These are phyloP conservation scores for Aquilaria malaccensis DNA, from an alignment of 345 rosid species.

Conservation along the genomic window DNA sequence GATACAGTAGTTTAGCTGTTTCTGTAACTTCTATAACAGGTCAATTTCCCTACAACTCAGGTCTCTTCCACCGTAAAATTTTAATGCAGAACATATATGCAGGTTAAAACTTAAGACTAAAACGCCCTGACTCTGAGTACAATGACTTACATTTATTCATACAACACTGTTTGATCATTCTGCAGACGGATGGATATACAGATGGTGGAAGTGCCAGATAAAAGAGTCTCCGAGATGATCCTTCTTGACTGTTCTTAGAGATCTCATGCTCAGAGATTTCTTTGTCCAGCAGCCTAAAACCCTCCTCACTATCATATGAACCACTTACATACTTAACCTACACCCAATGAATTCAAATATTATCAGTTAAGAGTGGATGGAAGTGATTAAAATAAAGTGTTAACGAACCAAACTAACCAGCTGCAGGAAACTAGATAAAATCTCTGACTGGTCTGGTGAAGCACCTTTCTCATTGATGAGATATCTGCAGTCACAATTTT, in stretches of 20 bases:
- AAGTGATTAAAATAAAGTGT: constrained; percentile 1
- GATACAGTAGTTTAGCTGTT: too few species aligned
- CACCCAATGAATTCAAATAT: constrained; percentile 9
- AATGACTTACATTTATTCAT: constrained; percentile 76
- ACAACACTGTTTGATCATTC: constrained; percentile 78
- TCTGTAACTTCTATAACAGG: too few species aligned
- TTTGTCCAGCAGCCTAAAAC: constrained; percentile 67
- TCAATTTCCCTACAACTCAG: too few species aligned
- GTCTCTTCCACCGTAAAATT: too few species aligned
- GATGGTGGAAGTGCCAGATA: constrained; percentile 97
- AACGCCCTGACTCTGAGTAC: background rate
- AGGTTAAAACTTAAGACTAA: too few species aligned
- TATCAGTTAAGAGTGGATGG: constrained; percentile 5
- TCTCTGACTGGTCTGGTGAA: constrained; percentile 37
- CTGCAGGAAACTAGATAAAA: constrained; percentile 59
- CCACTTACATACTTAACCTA: constrained; percentile 96
- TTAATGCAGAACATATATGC: too few species aligned
- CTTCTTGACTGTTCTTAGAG: constrained; percentile 57
- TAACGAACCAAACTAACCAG: constrained; percentile 49
- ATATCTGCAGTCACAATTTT: constrained; percentile 41
- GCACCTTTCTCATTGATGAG: constrained; percentile 47
- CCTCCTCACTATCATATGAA: constrained; percentile 74
- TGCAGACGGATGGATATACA: constrained; percentile 90
- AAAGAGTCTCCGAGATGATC: constrained; percentile 80
- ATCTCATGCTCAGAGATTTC: constrained; percentile 67